These are phyloP conservation scores for Leptodermis oblonga DNA, from an alignment of 257 asterid species.

Conservation along the genomic window DNA sequence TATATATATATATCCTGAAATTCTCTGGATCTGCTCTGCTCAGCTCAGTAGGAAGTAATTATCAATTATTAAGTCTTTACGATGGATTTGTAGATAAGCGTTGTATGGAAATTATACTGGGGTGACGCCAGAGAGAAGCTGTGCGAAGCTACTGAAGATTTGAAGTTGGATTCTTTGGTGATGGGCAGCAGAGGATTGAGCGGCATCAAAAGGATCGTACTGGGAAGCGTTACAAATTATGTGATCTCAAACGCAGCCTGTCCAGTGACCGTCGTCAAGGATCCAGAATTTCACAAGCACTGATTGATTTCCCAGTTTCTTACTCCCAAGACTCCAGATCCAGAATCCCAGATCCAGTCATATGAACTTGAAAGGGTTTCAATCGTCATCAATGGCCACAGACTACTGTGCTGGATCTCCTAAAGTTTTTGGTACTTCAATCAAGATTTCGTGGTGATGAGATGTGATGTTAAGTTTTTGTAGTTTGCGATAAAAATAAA, in stretches of 20 bases:
- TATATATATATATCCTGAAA: no score
- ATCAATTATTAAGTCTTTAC: neutral
- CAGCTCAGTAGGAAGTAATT: neutral
- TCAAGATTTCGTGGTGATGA: no score
- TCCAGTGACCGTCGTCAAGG: neutral
- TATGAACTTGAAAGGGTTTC: no score
- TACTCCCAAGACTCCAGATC: no score
- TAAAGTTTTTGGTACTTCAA: no score
- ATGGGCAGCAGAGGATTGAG: slow-evolving; percentile 90
- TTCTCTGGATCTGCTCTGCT: neutral
- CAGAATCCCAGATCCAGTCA: no score
- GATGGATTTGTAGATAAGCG: slow-evolving; percentile 43
- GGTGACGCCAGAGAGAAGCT: slow-evolving; percentile 96
- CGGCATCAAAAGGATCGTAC: slow-evolving; percentile 33
- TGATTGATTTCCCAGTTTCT: no score
- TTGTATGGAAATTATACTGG: slow-evolving; percentile 65
- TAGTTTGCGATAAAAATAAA: no score
- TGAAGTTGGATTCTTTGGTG: slow-evolving; percentile 69
- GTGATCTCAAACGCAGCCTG: neutral
- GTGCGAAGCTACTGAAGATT: slow-evolving; percentile 49
- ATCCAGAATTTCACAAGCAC: slow-evolving; percentile 2
- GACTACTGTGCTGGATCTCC: no score
- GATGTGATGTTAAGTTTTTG: no score
- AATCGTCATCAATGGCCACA: no score
- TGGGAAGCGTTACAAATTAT: neutral